Base-by-base conservation (phyloP, 2,329 filamentous ascomycete species). In the Cadophora gregata region DNA sequence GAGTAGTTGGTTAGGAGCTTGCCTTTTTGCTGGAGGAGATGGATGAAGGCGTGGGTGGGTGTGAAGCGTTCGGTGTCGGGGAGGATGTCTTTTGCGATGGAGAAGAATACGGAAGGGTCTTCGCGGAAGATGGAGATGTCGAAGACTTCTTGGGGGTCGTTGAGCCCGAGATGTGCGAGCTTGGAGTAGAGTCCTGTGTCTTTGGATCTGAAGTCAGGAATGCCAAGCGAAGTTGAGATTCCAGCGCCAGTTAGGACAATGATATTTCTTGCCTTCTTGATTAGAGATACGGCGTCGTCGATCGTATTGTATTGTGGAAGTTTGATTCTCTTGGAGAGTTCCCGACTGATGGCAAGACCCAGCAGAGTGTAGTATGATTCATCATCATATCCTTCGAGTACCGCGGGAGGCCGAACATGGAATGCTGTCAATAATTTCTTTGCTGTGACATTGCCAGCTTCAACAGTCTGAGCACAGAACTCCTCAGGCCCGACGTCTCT, bases 1-100 rank as follows among this genome's bases (percentile, higher is more conserved):
- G 96, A 97, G 81, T 97, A 99, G 80, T 98, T 97, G 50, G 94
- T 98, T 67, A 97, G 86, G 7, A 99, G 86, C 79, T 97, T 97
- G 71, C 87, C 89, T 78, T 93, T 91, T 72, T 95, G 86, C 79
- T 99, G 92, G 42, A 99, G 86, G 73, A 97, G 85, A 38, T 89
- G 88, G 75, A 99, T 96, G 81, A 99, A 99, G 62, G 91, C 90
- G 82, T 99, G 96, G 0, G 96, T 98, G 0, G 95, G 94, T 0
- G 95, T 93, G 82, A 89, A 97, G 74, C 89, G 89, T 71, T 92
- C 89, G 16, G 90, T 89, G 25, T 88, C 87, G 12, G 95, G 93
- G 33, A 98, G 82, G 70, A 98, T 97, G 77, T 97, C 93, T 77
- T 93, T 93, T 56, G 95, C 95, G 56, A 97, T 88, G 1, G 88